phyloP scores from a whole-genome alignment of 768 basidiomycete genomes.

The Pluteus cervinus region DNA sequence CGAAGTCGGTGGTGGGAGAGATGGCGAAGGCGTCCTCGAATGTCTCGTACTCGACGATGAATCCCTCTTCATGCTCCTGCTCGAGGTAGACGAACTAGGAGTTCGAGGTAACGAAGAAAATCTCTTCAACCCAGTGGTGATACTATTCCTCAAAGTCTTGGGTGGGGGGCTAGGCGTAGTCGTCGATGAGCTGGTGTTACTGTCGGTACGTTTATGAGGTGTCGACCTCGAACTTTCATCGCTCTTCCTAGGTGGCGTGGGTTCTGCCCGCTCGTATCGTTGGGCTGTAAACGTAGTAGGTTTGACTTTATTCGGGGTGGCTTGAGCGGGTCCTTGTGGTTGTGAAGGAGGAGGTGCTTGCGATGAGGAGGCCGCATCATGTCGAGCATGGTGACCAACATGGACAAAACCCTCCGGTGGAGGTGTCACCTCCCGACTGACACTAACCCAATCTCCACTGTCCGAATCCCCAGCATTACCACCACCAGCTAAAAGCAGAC shows the following conservation, averaged over 20 bases:
- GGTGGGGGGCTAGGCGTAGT: constrained; percentile 46
- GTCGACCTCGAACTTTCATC: too few species aligned
- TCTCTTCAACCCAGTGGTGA: constrained; percentile 39
- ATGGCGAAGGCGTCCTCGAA: constrained; percentile 33
- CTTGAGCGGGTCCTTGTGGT: constrained; percentile 5
- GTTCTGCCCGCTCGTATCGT: too few species aligned
- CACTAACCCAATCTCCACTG: constrained; percentile 5
- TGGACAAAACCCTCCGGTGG: constrained; percentile 3
- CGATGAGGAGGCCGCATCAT: constrained; percentile 4
- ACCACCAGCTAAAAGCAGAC: too few species aligned
- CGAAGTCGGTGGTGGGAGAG: constrained; percentile 15
- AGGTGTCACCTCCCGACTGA: constrained; percentile 2
- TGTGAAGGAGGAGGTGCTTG: constrained; percentile 5
- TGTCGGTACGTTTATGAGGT: not conserved
- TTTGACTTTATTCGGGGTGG: not conserved
- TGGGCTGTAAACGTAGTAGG: not conserved
- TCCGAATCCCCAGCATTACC: too few species aligned
- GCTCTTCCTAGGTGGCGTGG: too few species aligned
- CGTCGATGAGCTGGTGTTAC: constrained; percentile 5
- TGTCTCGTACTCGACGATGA: constrained; percentile 28
- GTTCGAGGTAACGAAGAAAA: constrained; percentile 61
- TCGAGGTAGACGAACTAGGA: constrained; percentile 51
- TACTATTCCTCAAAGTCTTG: constrained; percentile 42
- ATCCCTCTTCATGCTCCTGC: constrained; percentile 23
- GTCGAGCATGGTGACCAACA: constrained; percentile 4